Evolutionary conservation across 441 rosid genomes (phyloP), one percentile per base, ranked within the genome.

Genomic region (Erodium texanum): DNA sequence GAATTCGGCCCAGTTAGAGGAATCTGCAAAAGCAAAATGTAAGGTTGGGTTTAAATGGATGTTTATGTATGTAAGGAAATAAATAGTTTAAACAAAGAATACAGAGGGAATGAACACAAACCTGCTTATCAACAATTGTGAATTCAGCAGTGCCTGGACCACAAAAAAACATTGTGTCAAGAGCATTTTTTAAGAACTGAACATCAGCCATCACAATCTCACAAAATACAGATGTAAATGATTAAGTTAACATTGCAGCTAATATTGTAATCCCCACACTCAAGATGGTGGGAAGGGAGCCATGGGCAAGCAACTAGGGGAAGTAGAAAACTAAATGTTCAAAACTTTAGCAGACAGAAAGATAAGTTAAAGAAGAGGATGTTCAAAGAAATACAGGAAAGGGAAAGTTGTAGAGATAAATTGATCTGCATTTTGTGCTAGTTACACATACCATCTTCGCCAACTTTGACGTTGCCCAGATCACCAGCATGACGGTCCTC

Each of bases 401-500:
- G 7, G 43, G 43, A 36, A 27, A 1, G 29, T 27, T 27, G 43
- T 36, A 8, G 9, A 36, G 43, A 8, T 36, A 36, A 36, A 8
- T 36, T 36, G 43, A 36, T 36, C 2, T 36, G 43, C 2, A 36
- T 36, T 36, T 36, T 36, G 6, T 36, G 43, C 43, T 36, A 36
- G 43, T 36, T 8, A 36, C 2, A 36, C 43, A 41, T 86, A 93
- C 98, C 98, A 73, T 93, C 92, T 65, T 77, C 93, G 67, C 95
- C 89, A 73, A 54, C 96, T 77, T 24, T 74, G 71, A 93, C 66
- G 67, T 93, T 93, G 81, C 98, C 98, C 38, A 91, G 74, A 84
- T 93, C 98, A 45, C 98, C 98, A 70, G 97, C 98, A 86, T 91
- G 98, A n/a, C 98, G 93, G 23, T 75, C 77, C 65, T 76, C 89